Base-by-base conservation (phyloP, 2,329 filamentous ascomycete genomes). In the Colletotrichum sp. region DNA sequence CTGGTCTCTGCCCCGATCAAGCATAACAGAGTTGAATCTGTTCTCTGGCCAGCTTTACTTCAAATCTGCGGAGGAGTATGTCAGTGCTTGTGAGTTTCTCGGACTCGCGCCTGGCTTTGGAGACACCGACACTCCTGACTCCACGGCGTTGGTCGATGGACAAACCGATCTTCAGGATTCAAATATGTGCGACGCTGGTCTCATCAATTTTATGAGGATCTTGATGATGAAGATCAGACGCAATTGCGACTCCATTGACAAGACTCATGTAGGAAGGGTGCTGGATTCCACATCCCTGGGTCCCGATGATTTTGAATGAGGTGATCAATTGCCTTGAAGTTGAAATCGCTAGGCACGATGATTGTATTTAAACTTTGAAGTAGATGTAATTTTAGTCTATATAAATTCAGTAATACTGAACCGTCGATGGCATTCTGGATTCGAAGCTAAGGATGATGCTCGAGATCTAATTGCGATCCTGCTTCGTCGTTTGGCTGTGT, bases 1-100 rank as follows among this genome's bases (percentile, higher is more conserved):
- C 6, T 4, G 12, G 1, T 3, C 8, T 1, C 63, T 38, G 3
- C 1, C 21, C 12, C 33, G 16, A 0, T 18, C 31, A 8, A 29
- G 43, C 3, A 6, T 29, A 0, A 81, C 84, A 0, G 84, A 90
- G 70, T 84, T 95, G 0, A 92, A 93, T 57, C 81, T 95, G 0
- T 94, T 95, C 69, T 85, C 93, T 0, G 93, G 93, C 0, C 91
- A 93, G 69, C 84, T 94, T 0, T 95, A 94, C 76, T 83, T 94
- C 12, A 80, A 79, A 0, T 86, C 84, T 0, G 89, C 86, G 57
- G 72, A 82, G 0, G 88, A 93, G 67, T 95, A 94, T 74, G 75
- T 79, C 0, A 79, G 83, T 2, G 78, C 88, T 0, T 92, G 90
- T 73, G 78, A 83, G 1, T 87, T 86, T 54, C 81, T 94, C 0